These are phyloP conservation scores for Pittosporum tobira DNA, from an alignment of 129 eudicot genomes.

Conservation along the genomic window DNA sequence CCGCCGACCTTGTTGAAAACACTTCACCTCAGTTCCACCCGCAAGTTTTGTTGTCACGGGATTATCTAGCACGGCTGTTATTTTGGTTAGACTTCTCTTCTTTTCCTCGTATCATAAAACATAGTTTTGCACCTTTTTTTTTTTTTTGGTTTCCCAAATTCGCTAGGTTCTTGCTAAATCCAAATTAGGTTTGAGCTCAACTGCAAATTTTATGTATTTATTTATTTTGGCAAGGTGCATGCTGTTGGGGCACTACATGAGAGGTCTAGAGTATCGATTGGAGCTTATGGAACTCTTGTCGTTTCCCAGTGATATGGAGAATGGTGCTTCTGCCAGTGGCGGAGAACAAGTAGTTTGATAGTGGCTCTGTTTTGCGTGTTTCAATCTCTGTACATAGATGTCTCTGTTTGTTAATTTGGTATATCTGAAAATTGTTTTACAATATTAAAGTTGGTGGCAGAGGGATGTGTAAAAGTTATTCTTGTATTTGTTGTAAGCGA, in stretches of 20 bases:
- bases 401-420: background rate
- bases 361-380: slow-evolving; percentile 1
- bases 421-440: background rate
- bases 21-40: slow-evolving; percentile 89
- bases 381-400: background rate
- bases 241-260: slow-evolving; percentile 83
- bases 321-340: slow-evolving; percentile 23
- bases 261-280: slow-evolving; percentile 77
- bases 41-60: slow-evolving; percentile 66
- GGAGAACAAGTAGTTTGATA: slow-evolving; percentile 28
- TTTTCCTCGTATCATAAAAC: background rate
- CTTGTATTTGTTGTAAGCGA: background rate
- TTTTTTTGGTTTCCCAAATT: background rate
- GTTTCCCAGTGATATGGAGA: slow-evolving; percentile 29
- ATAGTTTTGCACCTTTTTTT: background rate
- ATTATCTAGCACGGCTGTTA: slow-evolving; percentile 85
- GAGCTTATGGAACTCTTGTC: slow-evolving; percentile 76
- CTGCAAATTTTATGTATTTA: too few relatives aligned
- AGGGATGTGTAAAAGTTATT: background rate
- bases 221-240: slow-evolving; percentile 48
- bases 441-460: background rate
- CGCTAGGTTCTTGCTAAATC: background rate
- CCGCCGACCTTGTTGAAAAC: slow-evolving; percentile 69
- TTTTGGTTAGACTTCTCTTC: slow-evolving; percentile 54
- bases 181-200: too few relatives aligned